A percentile compares a stretch with the other conserved stretches of the same genome.
Conservation (phyloP, 2,329 filamentous ascomycete genomes). For the Aspergillus ruber region DNA sequence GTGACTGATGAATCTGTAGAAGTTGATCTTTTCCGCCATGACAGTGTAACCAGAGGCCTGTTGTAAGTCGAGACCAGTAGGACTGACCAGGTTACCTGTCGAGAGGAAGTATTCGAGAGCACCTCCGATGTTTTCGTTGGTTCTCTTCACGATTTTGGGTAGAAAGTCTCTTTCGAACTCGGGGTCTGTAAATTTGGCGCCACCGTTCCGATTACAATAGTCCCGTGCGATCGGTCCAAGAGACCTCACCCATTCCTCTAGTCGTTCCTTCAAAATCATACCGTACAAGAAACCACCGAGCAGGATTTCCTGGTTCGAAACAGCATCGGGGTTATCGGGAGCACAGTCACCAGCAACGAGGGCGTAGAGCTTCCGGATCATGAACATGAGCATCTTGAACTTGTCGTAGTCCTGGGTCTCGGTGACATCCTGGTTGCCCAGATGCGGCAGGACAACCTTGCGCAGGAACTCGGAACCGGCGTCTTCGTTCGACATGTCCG, state of each 20-base stretch:
- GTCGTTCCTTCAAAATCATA: conserved; percentile 88
- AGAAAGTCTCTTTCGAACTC: conserved; percentile 77
- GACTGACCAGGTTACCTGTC: conserved; percentile 86
- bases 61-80: conserved; percentile 87
- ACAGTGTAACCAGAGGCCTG: conserved; percentile 93
- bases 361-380: conserved; percentile 92
- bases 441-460: conserved; percentile 82
- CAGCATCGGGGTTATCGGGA: conserved; percentile 91
- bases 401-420: conserved; percentile 83
- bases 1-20: conserved; percentile 95
- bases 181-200: conserved; percentile 61
- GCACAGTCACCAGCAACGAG: conserved; percentile 88
- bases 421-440: conserved; percentile 79
- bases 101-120: conserved; percentile 92
- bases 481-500: conserved; percentile 79
- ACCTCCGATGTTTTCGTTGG: conserved; percentile 82
- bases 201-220: conserved; percentile 48
- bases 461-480: conserved; percentile 86
- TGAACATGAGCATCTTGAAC: conserved; percentile 88
- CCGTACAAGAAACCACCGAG: conserved; percentile 90
- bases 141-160: conserved; percentile 67
- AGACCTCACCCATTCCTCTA: conserved; percentile 82
- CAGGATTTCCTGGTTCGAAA: conserved; percentile 92
- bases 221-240: conserved; percentile 50
- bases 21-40: conserved; percentile 98